Evolutionary conservation across 2,329 filamentous ascomycete species (phyloP).

Genomic region (Colletotrichum gigasporum): DNA sequence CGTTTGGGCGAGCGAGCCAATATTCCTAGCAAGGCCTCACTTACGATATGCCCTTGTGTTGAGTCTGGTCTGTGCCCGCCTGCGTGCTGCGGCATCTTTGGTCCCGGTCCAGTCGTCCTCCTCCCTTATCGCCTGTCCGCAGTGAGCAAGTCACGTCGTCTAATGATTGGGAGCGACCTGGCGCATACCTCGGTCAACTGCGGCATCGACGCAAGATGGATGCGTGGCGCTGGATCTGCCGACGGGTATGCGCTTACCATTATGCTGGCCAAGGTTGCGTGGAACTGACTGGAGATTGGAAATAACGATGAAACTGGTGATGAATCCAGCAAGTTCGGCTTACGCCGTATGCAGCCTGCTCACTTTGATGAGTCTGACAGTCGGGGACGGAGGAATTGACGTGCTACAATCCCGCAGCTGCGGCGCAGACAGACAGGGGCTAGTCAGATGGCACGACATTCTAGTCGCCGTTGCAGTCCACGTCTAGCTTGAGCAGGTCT

Average conservation of each 20-base stretch:
- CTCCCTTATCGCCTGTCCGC: constrained; percentile 43
- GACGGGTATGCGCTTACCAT: not conserved
- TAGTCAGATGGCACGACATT: not conserved
- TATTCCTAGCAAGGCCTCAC: constrained; percentile 42
- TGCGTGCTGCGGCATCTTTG: constrained; percentile 50
- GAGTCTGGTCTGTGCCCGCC: constrained; percentile 54
- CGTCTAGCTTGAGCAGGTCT: constrained; percentile 32
- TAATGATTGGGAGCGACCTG: not conserved
- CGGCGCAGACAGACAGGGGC: not conserved
- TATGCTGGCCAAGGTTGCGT: constrained; percentile 40
- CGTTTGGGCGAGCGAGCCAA: too few species aligned
- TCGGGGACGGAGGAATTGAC: not conserved
- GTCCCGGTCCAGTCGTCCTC: constrained; percentile 58
- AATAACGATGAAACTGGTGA: not conserved
- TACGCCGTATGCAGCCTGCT: not conserved
- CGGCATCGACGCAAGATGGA: constrained; percentile 16
- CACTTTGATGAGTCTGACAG: not conserved
- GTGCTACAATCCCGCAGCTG: not conserved
- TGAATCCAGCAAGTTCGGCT: not conserved
- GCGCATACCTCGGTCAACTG: constrained; percentile 49
- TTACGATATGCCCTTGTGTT: constrained; percentile 52
- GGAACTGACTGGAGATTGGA: not conserved
- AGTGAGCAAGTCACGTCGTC: not conserved
- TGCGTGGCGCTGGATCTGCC: not conserved
- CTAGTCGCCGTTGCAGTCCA: not conserved